phyloP scores from a whole-genome alignment of 768 basidiomycete species.

The Kwoniella bestiolae region DNA sequence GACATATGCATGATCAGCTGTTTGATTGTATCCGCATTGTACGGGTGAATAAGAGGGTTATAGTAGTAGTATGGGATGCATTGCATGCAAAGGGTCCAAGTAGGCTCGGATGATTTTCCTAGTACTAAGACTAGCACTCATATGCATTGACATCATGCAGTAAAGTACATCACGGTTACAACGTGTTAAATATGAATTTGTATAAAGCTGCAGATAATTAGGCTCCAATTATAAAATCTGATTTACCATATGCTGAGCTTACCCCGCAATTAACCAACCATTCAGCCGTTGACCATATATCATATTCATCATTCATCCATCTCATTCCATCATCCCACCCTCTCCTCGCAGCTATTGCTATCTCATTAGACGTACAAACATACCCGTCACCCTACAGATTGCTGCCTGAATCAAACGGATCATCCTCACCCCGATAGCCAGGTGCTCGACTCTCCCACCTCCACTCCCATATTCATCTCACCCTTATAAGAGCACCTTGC shows the following conservation, averaged over 20 bases:
- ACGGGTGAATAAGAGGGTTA: background rate
- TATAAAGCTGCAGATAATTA: too few relatives aligned
- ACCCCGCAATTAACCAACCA: background rate
- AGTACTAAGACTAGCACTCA: background rate
- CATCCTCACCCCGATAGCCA: background rate
- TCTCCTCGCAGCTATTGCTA: background rate
- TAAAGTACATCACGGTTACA: background rate
- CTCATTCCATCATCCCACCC: background rate
- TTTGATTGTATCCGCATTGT: background rate
- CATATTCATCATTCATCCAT: background rate
- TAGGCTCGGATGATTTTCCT: conserved; percentile 10
- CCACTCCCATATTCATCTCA: background rate
- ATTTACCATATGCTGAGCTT: too few relatives aligned
- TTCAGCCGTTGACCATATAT: background rate
- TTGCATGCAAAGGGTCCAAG: background rate
- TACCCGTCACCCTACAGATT: background rate
- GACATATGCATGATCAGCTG: conserved; percentile 2
- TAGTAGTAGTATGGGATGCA: too few relatives aligned
- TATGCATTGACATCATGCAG: background rate
- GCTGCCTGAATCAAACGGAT: background rate
- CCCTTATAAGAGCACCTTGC: conserved; percentile 7
- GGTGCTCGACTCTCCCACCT: background rate
- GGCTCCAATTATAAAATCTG: too few relatives aligned
- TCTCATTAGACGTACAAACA: background rate
- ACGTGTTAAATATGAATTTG: too few relatives aligned